Percentiles rank a stretch among this genome's conserved stretches.
Conservation (phyloP, 1,284 basidiomycete genomes). For the Cerioporus squamosus region DNA sequence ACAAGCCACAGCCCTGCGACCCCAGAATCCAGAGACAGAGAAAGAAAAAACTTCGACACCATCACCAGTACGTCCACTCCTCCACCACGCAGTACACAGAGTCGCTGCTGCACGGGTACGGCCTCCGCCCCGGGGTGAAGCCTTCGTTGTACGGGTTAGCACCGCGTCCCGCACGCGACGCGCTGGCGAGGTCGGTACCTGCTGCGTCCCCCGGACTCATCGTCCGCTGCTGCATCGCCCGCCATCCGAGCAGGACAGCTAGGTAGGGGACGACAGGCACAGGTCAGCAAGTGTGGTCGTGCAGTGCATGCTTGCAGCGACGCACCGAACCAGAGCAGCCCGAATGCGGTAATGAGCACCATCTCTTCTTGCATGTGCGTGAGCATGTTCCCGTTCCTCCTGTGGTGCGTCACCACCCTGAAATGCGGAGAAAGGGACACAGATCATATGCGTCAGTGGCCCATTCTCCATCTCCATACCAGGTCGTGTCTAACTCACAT, state of each 20-base stretch:
- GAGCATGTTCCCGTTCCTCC: slow-evolving; percentile 55
- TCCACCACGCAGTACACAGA: slow-evolving; percentile 72
- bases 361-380: slow-evolving; percentile 73
- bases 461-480: neutral
- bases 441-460: slow-evolving; percentile 11
- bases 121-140: slow-evolving; percentile 37
- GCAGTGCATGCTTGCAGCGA: neutral
- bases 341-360: slow-evolving; percentile 69
- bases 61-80: slow-evolving; percentile 68
- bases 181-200: slow-evolving; percentile 19
- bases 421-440: slow-evolving; percentile 7
- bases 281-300: neutral
- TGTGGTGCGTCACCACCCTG: slow-evolving; percentile 70
- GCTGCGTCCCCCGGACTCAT: slow-evolving; percentile 17
- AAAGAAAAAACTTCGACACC: neutral
- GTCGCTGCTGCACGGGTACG: slow-evolving; percentile 60
- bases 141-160: slow-evolving; percentile 31
- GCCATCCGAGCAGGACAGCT: slow-evolving; percentile 40
- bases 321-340: slow-evolving; percentile 75
- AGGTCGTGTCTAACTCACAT: slow-evolving; percentile 49
- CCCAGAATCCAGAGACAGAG: neutral
- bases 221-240: slow-evolving; percentile 28
- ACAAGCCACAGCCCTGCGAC: neutral
- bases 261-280: neutral
- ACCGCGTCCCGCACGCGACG: slow-evolving; percentile 9